Percentiles rank a stretch among this genome's conserved stretches.
phyloP scores from a whole-genome alignment of 2,329 filamentous ascomycete species.

The Fonsecaea monophora region DNA sequence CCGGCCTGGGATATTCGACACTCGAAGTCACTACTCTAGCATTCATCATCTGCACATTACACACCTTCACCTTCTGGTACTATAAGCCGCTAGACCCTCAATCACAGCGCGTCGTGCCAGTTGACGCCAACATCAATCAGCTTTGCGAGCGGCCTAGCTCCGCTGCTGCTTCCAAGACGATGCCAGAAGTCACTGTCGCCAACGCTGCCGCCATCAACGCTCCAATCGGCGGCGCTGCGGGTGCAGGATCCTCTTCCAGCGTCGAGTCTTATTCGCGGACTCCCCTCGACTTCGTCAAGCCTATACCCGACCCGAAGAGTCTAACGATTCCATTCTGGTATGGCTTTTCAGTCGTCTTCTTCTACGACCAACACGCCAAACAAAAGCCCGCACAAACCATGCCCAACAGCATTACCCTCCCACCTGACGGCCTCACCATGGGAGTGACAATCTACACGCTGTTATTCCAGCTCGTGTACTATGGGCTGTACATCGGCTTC shows the following conservation, averaged over 20 bases:
- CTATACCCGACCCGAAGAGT: not conserved
- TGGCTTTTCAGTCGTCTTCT: conserved; percentile 1
- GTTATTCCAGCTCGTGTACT: conserved; percentile 1
- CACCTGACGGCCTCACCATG: conserved; percentile 4
- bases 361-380: not conserved
- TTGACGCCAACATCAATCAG: not conserved
- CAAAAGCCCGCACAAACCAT: conserved; percentile 5
- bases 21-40: conserved; percentile 43
- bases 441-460: not conserved
- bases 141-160: not conserved
- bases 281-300: conserved; percentile 10
- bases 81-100: conserved; percentile 42
- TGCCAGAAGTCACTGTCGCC: not conserved
- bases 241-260: not conserved
- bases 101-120: not conserved
- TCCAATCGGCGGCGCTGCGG: not conserved
- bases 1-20: conserved; percentile 39
- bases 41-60: conserved; percentile 42
- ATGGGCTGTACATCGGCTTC: conserved; percentile 2
- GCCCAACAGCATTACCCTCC: conserved; percentile 4
- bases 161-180: not conserved
- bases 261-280: not conserved
- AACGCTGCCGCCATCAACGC: not conserved
- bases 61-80: conserved; percentile 42
- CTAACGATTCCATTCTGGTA: conserved; percentile 5